A percentile compares a stretch with the other conserved stretches of the same genome.
These are phyloP conservation scores for Dictyostelium intermedium DNA, from an alignment of 78 protist species.

Conservation along the genomic window DNA sequence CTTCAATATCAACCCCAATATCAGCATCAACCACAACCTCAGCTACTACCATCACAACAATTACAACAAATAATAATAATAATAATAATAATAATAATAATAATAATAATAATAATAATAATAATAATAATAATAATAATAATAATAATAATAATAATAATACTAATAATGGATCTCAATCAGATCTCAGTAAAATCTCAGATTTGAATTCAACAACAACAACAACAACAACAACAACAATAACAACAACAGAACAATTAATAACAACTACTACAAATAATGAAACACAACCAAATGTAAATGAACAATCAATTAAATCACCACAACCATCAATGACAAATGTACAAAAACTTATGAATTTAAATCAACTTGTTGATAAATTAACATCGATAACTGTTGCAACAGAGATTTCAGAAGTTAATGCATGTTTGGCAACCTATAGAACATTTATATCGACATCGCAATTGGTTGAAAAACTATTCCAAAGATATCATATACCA, in stretches of 20 bases:
- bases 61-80: background rate
- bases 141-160: background rate
- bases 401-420: conserved; percentile 65
- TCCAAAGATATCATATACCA: conserved; percentile 65
- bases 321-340: background rate
- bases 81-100: background rate
- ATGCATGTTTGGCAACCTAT: conserved; percentile 68
- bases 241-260: background rate
- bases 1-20: background rate
- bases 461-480: conserved; percentile 36
- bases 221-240: background rate
- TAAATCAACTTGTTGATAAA: conserved; percentile 75
- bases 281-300: background rate
- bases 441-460: conserved; percentile 58
- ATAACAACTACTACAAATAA: background rate
- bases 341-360: conserved; percentile 20
- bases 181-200: conserved; percentile 6
- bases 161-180: background rate
- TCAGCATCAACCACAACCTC: background rate
- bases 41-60: background rate
- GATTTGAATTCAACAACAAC: background rate
- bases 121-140: background rate
- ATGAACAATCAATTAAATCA: background rate
- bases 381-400: conserved; percentile 41
- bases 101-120: background rate